A percentile compares a stretch with the other conserved stretches of the same genome.
Evolutionary conservation across 1,284 basidiomycete genomes (phyloP).

Genomic region (Pseudozyma thailandica): DNA sequence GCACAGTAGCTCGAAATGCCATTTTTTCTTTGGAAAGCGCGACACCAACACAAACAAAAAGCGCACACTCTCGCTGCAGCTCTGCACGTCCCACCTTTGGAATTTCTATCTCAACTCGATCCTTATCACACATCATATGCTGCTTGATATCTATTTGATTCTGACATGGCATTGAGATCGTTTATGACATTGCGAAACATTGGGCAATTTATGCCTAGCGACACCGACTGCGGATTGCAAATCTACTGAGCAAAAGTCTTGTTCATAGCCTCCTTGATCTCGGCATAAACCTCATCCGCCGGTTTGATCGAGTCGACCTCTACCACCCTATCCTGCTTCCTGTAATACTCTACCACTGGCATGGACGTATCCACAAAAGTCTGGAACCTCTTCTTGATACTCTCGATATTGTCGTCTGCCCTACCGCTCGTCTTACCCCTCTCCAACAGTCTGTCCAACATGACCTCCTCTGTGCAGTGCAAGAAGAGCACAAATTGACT

Average conservation of each 20-base stretch:
- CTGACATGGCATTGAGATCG: no score
- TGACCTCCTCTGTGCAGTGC: constrained; percentile 87
- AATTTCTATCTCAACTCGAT: no score
- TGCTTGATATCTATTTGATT: no score
- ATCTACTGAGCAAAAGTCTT: constrained; percentile 46
- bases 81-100: no score
- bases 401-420: constrained; percentile 94
- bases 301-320: constrained; percentile 73
- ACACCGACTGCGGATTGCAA: no score
- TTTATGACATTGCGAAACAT: no score
- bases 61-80: no score
- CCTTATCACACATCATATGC: no score
- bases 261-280: constrained; percentile 61
- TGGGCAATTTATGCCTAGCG: no score
- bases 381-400: constrained; percentile 92
- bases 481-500: constrained; percentile 87
- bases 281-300: constrained; percentile 60
- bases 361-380: constrained; percentile 93
- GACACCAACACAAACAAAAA: no score
- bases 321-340: constrained; percentile 78
- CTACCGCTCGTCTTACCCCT: constrained; percentile 93
- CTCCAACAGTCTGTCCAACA: constrained; percentile 85
- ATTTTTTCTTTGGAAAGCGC: no score
- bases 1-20: no score
- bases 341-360: constrained; percentile 93